These are phyloP conservation scores for Leishmania aethiopica DNA, from an alignment of 208 protist species.

Conservation along the genomic window DNA sequence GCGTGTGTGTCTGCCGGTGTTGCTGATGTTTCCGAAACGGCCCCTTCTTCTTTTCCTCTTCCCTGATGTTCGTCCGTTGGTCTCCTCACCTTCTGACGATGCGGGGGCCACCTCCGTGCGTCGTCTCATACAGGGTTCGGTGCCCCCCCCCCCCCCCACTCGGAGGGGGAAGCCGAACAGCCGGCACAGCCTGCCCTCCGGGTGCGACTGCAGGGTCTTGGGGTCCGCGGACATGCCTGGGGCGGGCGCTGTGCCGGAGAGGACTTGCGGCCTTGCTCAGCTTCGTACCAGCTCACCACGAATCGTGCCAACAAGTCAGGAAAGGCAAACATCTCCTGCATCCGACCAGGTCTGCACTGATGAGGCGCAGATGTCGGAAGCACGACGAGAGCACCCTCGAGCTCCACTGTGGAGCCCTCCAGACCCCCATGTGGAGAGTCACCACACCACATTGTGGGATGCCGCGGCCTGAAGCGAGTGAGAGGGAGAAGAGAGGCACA, in stretches of 20 bases:
- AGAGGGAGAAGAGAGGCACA: background rate
- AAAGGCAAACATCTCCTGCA: background rate
- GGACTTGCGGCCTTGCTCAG: background rate
- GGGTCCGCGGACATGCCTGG: background rate
- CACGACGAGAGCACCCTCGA: background rate
- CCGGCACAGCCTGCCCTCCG: background rate
- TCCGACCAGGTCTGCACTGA: background rate
- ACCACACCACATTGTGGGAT: background rate
- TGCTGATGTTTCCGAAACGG: too few relatives aligned
- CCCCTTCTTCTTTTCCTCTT: too few relatives aligned
- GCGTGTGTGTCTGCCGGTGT: too few relatives aligned
- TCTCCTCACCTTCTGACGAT: too few relatives aligned
- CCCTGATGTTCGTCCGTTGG: too few relatives aligned
- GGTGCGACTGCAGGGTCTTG: background rate
- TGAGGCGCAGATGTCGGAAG: background rate
- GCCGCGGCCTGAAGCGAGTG: background rate
- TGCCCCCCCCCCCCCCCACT: too few relatives aligned
- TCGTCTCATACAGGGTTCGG: too few relatives aligned
- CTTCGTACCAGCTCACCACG: background rate
- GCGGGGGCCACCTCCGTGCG: too few relatives aligned
- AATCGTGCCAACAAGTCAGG: background rate
- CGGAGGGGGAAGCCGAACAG: too few relatives aligned
- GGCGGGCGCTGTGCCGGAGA: background rate
- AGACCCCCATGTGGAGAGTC: background rate
- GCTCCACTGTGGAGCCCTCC: background rate